Percentiles rank a stretch among this genome's conserved stretches.
Conservation (phyloP, 2,329 filamentous ascomycete species). For the Fusarium keratoplasticum region DNA sequence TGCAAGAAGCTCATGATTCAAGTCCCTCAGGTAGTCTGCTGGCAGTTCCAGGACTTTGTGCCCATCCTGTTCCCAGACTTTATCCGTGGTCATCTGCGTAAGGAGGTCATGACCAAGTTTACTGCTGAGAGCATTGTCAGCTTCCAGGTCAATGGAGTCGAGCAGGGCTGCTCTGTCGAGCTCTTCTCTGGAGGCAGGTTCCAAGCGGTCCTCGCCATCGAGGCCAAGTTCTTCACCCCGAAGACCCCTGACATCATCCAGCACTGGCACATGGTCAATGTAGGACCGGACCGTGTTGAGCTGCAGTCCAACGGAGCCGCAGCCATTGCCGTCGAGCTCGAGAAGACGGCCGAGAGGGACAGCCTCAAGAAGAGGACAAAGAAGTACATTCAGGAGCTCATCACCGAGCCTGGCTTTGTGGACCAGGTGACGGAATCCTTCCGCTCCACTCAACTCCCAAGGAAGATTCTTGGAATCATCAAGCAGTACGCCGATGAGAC, state of each 20-base stretch:
- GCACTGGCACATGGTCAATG: slow-evolving; percentile 61
- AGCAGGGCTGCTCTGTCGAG: slow-evolving; percentile 57
- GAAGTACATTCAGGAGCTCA: slow-evolving; percentile 62
- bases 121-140: slow-evolving; percentile 60
- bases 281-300: slow-evolving; percentile 52
- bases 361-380: slow-evolving; percentile 59
- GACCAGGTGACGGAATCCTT: slow-evolving; percentile 63
- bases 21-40: slow-evolving; percentile 67
- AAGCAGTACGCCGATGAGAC: slow-evolving; percentile 60
- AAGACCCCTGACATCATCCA: slow-evolving; percentile 60
- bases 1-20: slow-evolving; percentile 64
- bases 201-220: slow-evolving; percentile 57
- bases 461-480: slow-evolving; percentile 59
- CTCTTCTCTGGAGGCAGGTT: slow-evolving; percentile 62
- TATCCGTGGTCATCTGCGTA: slow-evolving; percentile 62
- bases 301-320: slow-evolving; percentile 57
- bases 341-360: slow-evolving; percentile 55
- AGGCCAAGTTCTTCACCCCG: slow-evolving; percentile 65
- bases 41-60: slow-evolving; percentile 69
- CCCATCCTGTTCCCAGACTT: slow-evolving; percentile 64
- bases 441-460: slow-evolving; percentile 58
- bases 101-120: slow-evolving; percentile 62
- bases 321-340: slow-evolving; percentile 63
- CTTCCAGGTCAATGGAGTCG: slow-evolving; percentile 56
- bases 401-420: slow-evolving; percentile 60